Evolutionary conservation across 805 yeast genomes (phyloP).

Genomic region (Myxozyma udenii): DNA sequence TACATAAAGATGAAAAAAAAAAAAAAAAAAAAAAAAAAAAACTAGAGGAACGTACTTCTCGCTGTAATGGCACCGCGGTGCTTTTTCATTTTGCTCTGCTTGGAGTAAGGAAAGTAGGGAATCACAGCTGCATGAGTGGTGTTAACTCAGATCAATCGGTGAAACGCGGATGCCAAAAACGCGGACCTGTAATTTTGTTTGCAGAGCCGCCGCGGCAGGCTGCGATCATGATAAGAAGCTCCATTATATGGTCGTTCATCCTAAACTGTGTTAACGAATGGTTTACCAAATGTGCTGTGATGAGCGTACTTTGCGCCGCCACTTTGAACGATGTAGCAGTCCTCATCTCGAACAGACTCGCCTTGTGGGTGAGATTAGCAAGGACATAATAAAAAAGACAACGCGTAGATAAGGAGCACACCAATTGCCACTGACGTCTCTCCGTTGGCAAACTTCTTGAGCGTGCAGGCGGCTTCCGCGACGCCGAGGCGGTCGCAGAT

Average conservation of each 20-base stretch:
- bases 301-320: constrained; percentile 24
- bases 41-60: constrained; percentile 43
- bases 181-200: constrained; percentile 67
- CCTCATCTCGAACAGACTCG: constrained; percentile 80
- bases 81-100: constrained; percentile 97
- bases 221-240: constrained; percentile 81
- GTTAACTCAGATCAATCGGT: not conserved
- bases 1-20: no score
- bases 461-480: constrained; percentile 87
- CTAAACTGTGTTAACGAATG: constrained; percentile 28
- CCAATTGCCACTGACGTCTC: constrained; percentile 96
- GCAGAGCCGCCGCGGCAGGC: constrained; percentile 99
- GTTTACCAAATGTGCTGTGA: not conserved
- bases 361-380: no score
- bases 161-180: not conserved
- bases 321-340: constrained; percentile 40
- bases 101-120: constrained; percentile 96
- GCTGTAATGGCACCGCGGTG: constrained; percentile 99
- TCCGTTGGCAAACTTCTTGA: constrained; percentile 92
- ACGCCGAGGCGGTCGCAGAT: constrained; percentile 91
- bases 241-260: constrained; percentile 94
- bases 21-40: no score
- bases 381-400: no score
- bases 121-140: constrained; percentile 61
- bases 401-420: constrained; percentile 40